These are phyloP conservation scores for Calonectria pteridis DNA, from an alignment of 2,329 filamentous ascomycete species.

Conservation along the genomic window DNA sequence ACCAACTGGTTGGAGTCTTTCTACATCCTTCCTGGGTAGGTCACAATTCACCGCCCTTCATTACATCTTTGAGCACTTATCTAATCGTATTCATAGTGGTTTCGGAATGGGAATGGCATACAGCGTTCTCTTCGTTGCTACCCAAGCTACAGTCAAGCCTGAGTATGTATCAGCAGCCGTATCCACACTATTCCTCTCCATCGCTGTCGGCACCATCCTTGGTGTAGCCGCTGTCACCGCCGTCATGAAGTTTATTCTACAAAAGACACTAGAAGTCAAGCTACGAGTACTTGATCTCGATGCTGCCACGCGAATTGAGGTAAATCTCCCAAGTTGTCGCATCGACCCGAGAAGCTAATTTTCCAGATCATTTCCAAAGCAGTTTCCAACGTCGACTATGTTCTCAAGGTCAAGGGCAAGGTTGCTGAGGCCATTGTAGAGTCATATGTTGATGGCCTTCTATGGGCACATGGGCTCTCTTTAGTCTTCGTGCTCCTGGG, in stretches of 20 bases:
- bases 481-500: neutral
- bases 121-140: neutral
- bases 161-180: neutral
- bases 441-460: neutral
- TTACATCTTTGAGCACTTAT: neutral
- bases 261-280: neutral
- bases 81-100: neutral
- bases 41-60: neutral
- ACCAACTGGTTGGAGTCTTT: constrained; percentile 10
- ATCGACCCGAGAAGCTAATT: neutral
- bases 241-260: neutral
- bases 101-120: constrained; percentile 4
- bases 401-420: neutral
- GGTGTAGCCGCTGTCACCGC: neutral
- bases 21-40: constrained; percentile 12
- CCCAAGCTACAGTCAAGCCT: neutral
- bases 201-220: neutral
- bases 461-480: constrained; percentile 9
- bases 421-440: neutral
- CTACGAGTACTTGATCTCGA: neutral
- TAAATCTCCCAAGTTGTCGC: neutral
- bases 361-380: constrained; percentile 8
- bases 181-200: neutral
- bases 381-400: constrained; percentile 3
- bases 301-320: neutral